These are phyloP conservation scores for Anaeromyces robustus DNA, from an alignment of 192 early-diverging fungal species.

Conservation along the genomic window DNA sequence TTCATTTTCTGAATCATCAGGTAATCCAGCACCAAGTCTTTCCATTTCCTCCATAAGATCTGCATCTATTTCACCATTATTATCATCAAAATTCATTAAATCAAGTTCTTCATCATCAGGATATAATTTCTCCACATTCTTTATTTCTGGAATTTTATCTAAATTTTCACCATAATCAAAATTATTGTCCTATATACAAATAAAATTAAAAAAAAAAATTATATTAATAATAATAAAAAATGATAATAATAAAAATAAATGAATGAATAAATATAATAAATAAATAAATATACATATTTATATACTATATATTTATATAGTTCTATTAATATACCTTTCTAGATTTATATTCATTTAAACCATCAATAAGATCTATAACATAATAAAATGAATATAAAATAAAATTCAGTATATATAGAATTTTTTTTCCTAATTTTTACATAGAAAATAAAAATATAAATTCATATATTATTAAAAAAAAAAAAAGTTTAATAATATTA, in stretches of 20 bases:
- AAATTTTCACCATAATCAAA: background rate
- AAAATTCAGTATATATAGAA: too few species aligned
- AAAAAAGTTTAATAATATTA: background rate
- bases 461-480: too few species aligned
- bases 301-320: background rate
- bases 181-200: background rate
- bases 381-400: too few species aligned
- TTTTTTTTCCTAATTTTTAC: too few species aligned
- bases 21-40: background rate
- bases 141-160: background rate
- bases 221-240: too few species aligned
- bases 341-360: background rate
- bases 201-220: too few species aligned
- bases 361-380: background rate
- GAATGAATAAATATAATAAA: too few species aligned
- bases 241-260: too few species aligned
- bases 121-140: background rate
- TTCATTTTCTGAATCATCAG: background rate
- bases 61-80: background rate
- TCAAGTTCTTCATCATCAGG: background rate
- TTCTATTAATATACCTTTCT: too few species aligned
- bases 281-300: too few species aligned
- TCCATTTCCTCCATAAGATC: background rate
- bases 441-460: too few species aligned
- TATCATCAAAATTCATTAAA: background rate